Evolutionary conservation across 23 red algal species (phyloP).

Genomic region (Cyanidium caldarium): DNA sequence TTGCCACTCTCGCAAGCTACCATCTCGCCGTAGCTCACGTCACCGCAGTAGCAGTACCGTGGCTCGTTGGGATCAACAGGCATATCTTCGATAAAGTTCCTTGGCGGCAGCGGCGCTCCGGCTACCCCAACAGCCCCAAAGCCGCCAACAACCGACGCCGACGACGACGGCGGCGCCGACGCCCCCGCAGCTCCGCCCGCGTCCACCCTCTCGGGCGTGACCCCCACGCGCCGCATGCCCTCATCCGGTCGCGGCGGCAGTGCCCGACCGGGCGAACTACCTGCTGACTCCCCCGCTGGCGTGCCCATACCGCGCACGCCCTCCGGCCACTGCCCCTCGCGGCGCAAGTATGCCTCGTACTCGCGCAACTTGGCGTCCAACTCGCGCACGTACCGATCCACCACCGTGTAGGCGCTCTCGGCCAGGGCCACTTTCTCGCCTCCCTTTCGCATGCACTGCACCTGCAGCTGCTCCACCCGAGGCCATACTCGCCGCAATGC

Average conservation of each 20-base stretch:
- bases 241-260: too few species aligned
- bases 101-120: too few species aligned
- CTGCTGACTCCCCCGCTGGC: too few species aligned
- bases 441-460: neutral
- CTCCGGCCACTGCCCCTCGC: slow-evolving; percentile 67
- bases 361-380: slow-evolving; percentile 48
- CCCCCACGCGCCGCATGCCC: too few species aligned
- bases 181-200: too few species aligned
- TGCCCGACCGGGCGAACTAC: too few species aligned
- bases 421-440: slow-evolving; percentile 32
- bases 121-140: too few species aligned
- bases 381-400: slow-evolving; percentile 20
- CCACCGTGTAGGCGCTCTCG: slow-evolving; percentile 10
- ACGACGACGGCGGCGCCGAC: too few species aligned
- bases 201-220: too few species aligned
- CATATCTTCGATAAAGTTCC: slow-evolving; percentile 25
- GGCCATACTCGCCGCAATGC: neutral
- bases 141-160: too few species aligned
- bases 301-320: neutral
- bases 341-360: slow-evolving; percentile 55
- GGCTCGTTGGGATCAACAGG: slow-evolving; percentile 31
- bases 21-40: slow-evolving; percentile 88
- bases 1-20: slow-evolving; percentile 84
- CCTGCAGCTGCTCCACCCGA: neutral
- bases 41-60: slow-evolving; percentile 37